Percentiles rank a stretch among this genome's conserved stretches.
Evolutionary conservation across 495 filamentous ascomycete genomes (phyloP).

Genomic region (Aspergillus asperescens): DNA sequence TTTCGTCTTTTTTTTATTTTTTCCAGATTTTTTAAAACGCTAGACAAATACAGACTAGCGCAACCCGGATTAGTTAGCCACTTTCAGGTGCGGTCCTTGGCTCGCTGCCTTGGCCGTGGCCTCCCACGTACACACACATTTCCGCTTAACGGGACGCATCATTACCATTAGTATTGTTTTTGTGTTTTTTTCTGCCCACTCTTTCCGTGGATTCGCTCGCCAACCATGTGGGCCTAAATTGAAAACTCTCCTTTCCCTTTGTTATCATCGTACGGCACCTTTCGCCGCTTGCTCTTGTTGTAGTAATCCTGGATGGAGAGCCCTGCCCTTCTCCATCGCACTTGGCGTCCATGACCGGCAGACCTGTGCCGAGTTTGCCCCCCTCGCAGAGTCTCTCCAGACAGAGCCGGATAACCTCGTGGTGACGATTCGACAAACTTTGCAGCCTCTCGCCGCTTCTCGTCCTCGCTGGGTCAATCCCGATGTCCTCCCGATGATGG

Average conservation of each 20-base stretch:
- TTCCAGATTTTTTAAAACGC: conserved; percentile 9
- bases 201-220: conserved; percentile 15
- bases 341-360: conserved; percentile 20
- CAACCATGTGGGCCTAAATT: conserved; percentile 12
- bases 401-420: neutral
- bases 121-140: conserved; percentile 18
- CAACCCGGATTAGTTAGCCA: conserved; percentile 24
- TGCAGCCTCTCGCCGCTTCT: no score
- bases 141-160: conserved; percentile 21
- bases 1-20: conserved; percentile 12
- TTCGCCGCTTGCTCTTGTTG: conserved; percentile 16
- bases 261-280: conserved; percentile 17
- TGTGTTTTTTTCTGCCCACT: conserved; percentile 15
- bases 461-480: no score
- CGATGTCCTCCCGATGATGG: conserved; percentile 4
- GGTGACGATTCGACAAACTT: conserved; percentile 1
- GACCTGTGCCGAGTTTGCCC: conserved; percentile 27
- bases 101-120: conserved; percentile 6
- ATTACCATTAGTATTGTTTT: conserved; percentile 11
- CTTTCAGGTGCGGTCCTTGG: conserved; percentile 22
- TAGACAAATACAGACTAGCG: conserved; percentile 10
- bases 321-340: conserved; percentile 9
- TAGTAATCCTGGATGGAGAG: conserved; percentile 15
- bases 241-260: conserved; percentile 24
- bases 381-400: conserved; percentile 8